phyloP scores from a whole-genome alignment of 352 stramenopile species.

The Pythium plurisporium region DNA sequence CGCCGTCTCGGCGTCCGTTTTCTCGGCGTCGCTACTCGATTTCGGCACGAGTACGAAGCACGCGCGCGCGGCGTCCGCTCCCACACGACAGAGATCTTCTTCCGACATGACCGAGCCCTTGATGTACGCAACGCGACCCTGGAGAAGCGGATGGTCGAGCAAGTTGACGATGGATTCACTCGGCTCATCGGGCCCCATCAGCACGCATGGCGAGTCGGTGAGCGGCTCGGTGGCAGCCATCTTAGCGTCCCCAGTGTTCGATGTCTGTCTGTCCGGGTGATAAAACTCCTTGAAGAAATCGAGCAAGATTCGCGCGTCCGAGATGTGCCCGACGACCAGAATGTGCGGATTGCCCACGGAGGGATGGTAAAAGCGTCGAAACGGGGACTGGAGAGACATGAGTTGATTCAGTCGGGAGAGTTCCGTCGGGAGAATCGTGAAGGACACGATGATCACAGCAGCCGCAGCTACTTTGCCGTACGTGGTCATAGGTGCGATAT shows the following conservation, averaged over 20 bases:
- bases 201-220: constrained; percentile 44
- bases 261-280: constrained; percentile 45
- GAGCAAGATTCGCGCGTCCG: constrained; percentile 41
- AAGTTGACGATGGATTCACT: constrained; percentile 46
- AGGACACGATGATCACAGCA: constrained; percentile 51
- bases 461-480: constrained; percentile 35
- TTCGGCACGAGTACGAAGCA: constrained; percentile 60
- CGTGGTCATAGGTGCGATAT: constrained; percentile 52
- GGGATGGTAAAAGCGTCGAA: constrained; percentile 51
- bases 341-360: constrained; percentile 50
- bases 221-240: constrained; percentile 23
- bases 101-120: constrained; percentile 64
- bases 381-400: constrained; percentile 60
- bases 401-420: constrained; percentile 48
- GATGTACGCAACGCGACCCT: constrained; percentile 59
- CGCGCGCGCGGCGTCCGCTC: constrained; percentile 40
- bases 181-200: constrained; percentile 50
- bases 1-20: constrained; percentile 51
- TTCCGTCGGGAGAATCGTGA: constrained; percentile 54
- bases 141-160: constrained; percentile 53
- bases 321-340: constrained; percentile 48
- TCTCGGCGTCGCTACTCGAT: constrained; percentile 29
- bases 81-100: constrained; percentile 60
- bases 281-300: constrained; percentile 68
- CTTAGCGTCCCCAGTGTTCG: neutral